phyloP scores from a whole-genome alignment of 2,329 filamentous ascomycete species.

The Cladorrhinum sp. region DNA sequence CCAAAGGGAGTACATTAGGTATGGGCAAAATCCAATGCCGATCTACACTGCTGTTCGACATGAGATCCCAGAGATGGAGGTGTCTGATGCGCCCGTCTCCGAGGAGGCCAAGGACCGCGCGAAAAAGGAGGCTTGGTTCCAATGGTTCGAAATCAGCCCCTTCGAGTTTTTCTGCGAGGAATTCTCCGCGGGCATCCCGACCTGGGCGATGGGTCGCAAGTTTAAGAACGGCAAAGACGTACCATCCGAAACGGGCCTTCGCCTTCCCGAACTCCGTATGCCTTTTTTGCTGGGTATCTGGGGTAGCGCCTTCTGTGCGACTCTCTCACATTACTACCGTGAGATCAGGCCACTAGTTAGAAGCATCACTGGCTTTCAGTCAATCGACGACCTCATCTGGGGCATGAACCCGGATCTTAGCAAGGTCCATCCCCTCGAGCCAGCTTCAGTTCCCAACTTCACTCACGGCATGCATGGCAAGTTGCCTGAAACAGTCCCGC shows the following conservation, averaged over 20 bases:
- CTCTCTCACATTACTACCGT: conserved; percentile 91
- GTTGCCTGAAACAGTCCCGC: conserved; percentile 73
- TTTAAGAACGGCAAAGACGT: conserved; percentile 72
- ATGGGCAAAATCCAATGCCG: conserved; percentile 79
- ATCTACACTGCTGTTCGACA: conserved; percentile 96
- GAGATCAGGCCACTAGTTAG: conserved; percentile 82
- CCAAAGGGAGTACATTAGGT: conserved; percentile 71
- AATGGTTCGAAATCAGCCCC: conserved; percentile 95
- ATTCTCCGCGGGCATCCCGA: conserved; percentile 85
- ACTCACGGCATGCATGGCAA: conserved; percentile 74
- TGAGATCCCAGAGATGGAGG: conserved; percentile 73
- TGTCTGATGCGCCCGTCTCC: conserved; percentile 34
- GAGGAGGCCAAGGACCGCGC: conserved; percentile 52
- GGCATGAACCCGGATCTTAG: conserved; percentile 79
- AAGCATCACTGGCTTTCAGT: conserved; percentile 68
- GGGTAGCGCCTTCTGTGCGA: conserved; percentile 94
- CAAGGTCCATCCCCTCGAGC: conserved; percentile 93
- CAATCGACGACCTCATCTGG: conserved; percentile 78
- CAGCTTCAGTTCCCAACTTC: conserved; percentile 87
- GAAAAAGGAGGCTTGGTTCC: conserved; percentile 80
- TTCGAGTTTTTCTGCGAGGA: conserved; percentile 97
- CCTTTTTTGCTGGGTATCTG: conserved; percentile 91
- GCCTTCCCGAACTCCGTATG: conserved; percentile 79
- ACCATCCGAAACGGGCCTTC: conserved; percentile 60
- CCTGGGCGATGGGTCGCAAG: conserved; percentile 83